These are phyloP conservation scores for Entomortierella chlamydospora DNA, from an alignment of 192 early-diverging fungal genomes.

Conservation along the genomic window DNA sequence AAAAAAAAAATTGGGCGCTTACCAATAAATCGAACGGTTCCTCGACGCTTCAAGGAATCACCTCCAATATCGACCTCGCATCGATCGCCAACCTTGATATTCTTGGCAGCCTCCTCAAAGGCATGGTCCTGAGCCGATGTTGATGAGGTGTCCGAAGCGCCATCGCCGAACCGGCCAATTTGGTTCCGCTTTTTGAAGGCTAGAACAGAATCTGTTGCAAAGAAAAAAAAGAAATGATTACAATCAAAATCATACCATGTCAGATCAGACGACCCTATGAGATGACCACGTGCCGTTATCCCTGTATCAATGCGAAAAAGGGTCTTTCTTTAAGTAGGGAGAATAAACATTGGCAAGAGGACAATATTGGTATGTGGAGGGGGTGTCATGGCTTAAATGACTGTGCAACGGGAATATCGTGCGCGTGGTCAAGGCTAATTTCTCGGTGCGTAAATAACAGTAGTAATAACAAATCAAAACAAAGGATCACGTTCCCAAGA, in stretches of 20 bases:
- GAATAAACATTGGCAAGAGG: too few relatives aligned
- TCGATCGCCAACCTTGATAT: constrained; percentile 80
- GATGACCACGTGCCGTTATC: background rate
- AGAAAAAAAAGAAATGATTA: background rate
- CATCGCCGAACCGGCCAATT: constrained; percentile 86
- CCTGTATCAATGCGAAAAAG: too few relatives aligned
- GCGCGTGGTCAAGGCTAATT: too few relatives aligned
- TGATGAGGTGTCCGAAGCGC: constrained; percentile 52
- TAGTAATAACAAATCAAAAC: too few relatives aligned
- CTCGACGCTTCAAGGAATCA: constrained; percentile 62
- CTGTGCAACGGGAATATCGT: too few relatives aligned
- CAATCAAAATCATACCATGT: background rate
- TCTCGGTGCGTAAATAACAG: too few relatives aligned
- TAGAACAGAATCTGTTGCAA: constrained; percentile 78
- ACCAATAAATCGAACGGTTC: constrained; percentile 82
- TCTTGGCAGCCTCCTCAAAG: constrained; percentile 70
- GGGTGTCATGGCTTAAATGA: too few relatives aligned
- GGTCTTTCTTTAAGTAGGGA: too few relatives aligned
- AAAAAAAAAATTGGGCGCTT: constrained; percentile 14
- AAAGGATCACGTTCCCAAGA: background rate
- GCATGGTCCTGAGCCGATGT: constrained; percentile 56
- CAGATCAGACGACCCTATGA: background rate
- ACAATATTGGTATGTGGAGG: too few relatives aligned
- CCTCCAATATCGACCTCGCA: constrained; percentile 81
- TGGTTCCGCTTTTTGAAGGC: constrained; percentile 92